A percentile compares a stretch with the other conserved stretches of the same genome.
Conservation (phyloP, 495 filamentous ascomycete species). For the Thermothielavioides terrestris region DNA sequence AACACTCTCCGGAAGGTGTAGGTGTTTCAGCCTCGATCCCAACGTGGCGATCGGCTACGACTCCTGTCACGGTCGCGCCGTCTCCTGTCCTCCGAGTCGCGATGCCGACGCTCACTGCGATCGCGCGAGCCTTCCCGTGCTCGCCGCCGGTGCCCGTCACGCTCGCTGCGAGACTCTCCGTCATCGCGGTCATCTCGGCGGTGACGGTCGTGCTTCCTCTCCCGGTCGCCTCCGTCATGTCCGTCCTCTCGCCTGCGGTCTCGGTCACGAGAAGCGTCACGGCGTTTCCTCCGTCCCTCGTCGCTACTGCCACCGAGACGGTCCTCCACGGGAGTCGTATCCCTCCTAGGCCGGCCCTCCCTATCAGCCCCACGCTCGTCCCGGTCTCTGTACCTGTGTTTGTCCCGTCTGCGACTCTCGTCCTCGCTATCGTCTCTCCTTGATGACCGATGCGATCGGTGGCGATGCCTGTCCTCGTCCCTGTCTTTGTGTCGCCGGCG, state of each 20-base stretch:
- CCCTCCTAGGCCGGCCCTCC: slow-evolving; percentile 12
- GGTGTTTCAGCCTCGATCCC: background rate
- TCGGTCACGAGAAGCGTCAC: slow-evolving; percentile 16
- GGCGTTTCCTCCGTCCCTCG: slow-evolving; percentile 21
- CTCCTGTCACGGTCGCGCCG: slow-evolving; percentile 9
- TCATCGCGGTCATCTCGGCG: slow-evolving; percentile 17
- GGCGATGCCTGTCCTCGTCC: slow-evolving; percentile 18
- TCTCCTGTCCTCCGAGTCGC: slow-evolving; percentile 9
- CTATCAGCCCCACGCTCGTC: slow-evolving; percentile 9
- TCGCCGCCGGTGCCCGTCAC: slow-evolving; percentile 14
- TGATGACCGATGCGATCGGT: slow-evolving; percentile 22
- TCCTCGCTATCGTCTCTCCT: slow-evolving; percentile 15
- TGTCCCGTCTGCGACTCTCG: background rate
- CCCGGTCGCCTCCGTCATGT: slow-evolving; percentile 17
- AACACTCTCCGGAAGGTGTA: too few species aligned
- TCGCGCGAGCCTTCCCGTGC: slow-evolving; percentile 19
- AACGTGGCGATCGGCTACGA: slow-evolving; percentile 23
- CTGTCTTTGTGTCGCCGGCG: slow-evolving; percentile 23
- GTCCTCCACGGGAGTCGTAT: slow-evolving; percentile 13
- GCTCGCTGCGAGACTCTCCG: slow-evolving; percentile 15
- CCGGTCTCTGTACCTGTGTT: slow-evolving; percentile 7
- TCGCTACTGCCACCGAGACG: slow-evolving; percentile 18
- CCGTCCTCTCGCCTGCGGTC: slow-evolving; percentile 19
- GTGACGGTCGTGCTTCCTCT: slow-evolving; percentile 16
- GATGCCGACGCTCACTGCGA: slow-evolving; percentile 5